phyloP scores from a whole-genome alignment of 139 green algal species.

The Coelastrella sp. region DNA sequence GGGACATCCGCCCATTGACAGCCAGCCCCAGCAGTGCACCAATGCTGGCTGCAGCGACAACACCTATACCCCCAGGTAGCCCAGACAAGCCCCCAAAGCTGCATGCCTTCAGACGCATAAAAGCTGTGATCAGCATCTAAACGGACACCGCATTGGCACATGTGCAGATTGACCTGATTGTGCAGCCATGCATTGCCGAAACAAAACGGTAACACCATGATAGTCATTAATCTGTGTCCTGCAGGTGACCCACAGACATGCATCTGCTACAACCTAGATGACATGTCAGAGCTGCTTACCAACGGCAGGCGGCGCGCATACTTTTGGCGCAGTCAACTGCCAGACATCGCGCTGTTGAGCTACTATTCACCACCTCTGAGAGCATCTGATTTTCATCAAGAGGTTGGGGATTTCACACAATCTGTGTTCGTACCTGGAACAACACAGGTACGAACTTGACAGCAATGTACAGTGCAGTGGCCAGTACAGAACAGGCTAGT shows the following conservation, averaged over 20 bases:
- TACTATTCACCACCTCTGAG: slow-evolving; percentile 76
- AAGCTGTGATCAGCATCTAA: no score
- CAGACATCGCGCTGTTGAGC: slow-evolving; percentile 38
- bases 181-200: no score
- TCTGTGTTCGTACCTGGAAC: slow-evolving; percentile 73
- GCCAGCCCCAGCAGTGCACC: slow-evolving; percentile 14
- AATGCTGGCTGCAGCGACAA: slow-evolving; percentile 44
- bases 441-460: slow-evolving; percentile 32
- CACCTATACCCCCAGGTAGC: neutral
- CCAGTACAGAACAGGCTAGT: no score
- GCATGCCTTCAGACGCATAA: no score
- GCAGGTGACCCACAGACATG: slow-evolving; percentile 68
- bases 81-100: neutral
- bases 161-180: no score
- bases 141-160: no score
- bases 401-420: slow-evolving; percentile 71
- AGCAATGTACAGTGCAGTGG: neutral
- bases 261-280: slow-evolving; percentile 70
- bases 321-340: slow-evolving; percentile 67
- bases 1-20: slow-evolving; percentile 18
- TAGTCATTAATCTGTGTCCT: neutral
- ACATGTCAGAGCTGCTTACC: slow-evolving; percentile 71
- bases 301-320: slow-evolving; percentile 74
- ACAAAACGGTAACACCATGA: no score
- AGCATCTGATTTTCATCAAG: slow-evolving; percentile 78